Evolutionary conservation across 1,139 yeast genomes (phyloP).

Genomic region (Nakaseomyces bracarensis): DNA sequence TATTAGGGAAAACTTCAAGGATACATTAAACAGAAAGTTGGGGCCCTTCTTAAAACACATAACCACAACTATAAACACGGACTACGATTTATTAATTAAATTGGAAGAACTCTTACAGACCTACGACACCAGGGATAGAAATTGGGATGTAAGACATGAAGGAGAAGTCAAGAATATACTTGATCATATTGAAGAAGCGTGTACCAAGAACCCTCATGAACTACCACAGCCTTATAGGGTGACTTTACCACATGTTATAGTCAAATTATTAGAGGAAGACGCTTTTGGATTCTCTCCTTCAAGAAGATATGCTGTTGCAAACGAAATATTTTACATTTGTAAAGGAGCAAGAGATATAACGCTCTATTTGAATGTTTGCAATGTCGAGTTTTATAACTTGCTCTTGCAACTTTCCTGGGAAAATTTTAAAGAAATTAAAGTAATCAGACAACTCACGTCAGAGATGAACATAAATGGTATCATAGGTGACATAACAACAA

Average conservation of each 20-base stretch:
- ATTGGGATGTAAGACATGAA: conserved; percentile 10
- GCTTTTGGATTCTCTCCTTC: conserved; percentile 19
- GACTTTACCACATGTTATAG: conserved; percentile 24
- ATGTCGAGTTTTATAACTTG: conserved; percentile 28
- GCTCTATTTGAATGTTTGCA: conserved; percentile 27
- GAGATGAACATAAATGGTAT: conserved; percentile 31
- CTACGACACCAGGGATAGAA: conserved; percentile 16
- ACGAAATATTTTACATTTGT: conserved; percentile 26
- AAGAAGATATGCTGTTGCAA: conserved; percentile 22
- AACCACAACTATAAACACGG: conserved; percentile 16
- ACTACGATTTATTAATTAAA: conserved; percentile 21
- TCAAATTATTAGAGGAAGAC: conserved; percentile 17
- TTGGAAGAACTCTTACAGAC: conserved; percentile 13
- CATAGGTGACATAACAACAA: conserved; percentile 27
- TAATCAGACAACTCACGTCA: conserved; percentile 17
- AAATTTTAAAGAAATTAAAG: conserved; percentile 22
- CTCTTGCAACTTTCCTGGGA: conserved; percentile 27
- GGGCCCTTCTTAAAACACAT: conserved; percentile 18
- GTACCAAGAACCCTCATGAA: conserved; percentile 9
- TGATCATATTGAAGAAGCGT: conserved; percentile 15
- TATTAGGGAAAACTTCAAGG: conserved; percentile 20
- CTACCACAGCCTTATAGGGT: conserved; percentile 27
- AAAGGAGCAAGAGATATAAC: conserved; percentile 23
- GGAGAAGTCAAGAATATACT: conserved; percentile 12
- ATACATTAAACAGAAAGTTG: conserved; percentile 20